A percentile compares a stretch with the other conserved stretches of the same genome.
phyloP scores from a whole-genome alignment of 768 basidiomycete species.

The Termitomyces heimii region DNA sequence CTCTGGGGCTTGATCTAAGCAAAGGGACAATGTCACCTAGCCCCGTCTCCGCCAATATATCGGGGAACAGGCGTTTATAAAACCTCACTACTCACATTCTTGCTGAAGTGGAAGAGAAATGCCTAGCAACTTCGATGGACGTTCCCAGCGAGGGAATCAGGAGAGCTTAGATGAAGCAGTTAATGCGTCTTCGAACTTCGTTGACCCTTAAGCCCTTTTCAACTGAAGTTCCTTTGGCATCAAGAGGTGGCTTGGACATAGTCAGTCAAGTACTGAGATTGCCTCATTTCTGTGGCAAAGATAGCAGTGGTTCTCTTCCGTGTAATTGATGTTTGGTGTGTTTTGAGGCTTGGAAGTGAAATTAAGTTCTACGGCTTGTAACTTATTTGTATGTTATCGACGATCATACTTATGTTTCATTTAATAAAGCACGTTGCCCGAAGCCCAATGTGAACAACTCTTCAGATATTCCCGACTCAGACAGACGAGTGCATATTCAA shows the following conservation, averaged over 20 bases:
- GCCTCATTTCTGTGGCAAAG: not conserved
- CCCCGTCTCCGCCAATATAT: not conserved
- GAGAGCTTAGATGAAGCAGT: not conserved
- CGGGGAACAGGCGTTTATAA: not conserved
- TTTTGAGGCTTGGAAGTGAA: not conserved
- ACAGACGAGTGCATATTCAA: no score
- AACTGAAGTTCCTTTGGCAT: not conserved
- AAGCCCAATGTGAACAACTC: no score
- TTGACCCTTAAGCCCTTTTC: not conserved
- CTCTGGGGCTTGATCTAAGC: not conserved
- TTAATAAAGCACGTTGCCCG: no score
- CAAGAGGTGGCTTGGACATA: not conserved
- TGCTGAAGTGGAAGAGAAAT: not conserved
- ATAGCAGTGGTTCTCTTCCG: not conserved
- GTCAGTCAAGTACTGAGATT: not conserved
- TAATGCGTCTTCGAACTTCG: not conserved
- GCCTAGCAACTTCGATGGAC: not conserved
- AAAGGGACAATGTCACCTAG: not conserved
- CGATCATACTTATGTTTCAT: no score
- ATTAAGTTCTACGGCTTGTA: not conserved
- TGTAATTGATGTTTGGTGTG: not conserved
- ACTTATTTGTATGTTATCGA: not conserved
- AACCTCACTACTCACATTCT: not conserved
- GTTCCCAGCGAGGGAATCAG: not conserved
- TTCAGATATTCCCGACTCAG: no score